These are phyloP conservation scores for Magnusiomyces paraingens DNA, from an alignment of 1,139 yeast genomes.

Conservation along the genomic window DNA sequence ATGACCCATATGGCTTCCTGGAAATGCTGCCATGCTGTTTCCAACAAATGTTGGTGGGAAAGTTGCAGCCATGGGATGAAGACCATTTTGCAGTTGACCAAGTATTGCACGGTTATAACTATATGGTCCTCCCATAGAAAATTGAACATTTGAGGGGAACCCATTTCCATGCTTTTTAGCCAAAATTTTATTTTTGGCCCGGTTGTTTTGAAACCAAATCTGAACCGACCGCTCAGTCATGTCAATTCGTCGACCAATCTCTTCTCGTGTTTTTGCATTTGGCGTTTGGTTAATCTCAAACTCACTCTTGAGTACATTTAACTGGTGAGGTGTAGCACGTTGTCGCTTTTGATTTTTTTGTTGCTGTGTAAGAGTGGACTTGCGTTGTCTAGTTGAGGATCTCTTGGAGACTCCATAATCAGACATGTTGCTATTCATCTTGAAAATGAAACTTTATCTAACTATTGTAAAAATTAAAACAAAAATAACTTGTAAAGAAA, in stretches of 20 bases:
- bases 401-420: neutral
- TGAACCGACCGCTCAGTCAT: slow-evolving; percentile 90
- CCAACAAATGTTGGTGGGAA: neutral
- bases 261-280: slow-evolving; percentile 47
- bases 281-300: slow-evolving; percentile 61
- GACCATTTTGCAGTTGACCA: neutral
- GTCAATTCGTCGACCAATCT: slow-evolving; percentile 66
- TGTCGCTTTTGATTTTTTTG: slow-evolving; percentile 38
- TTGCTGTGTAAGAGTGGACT: slow-evolving; percentile 36
- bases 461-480: neutral
- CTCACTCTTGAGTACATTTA: slow-evolving; percentile 61
- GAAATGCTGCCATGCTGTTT: neutral
- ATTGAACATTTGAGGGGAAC: neutral
- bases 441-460: neutral
- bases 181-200: slow-evolving; percentile 67
- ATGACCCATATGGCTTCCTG: neutral
- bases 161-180: slow-evolving; percentile 7
- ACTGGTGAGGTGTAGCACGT: slow-evolving; percentile 75
- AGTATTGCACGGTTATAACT: neutral
- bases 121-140: neutral
- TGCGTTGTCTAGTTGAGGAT: slow-evolving; percentile 15
- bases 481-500: neutral
- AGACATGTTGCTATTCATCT: neutral
- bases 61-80: slow-evolving; percentile 1
- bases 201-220: slow-evolving; percentile 90